Conservation (phyloP, 768 basidiomycete genomes). For the Naganishia friedmannii region DNA sequence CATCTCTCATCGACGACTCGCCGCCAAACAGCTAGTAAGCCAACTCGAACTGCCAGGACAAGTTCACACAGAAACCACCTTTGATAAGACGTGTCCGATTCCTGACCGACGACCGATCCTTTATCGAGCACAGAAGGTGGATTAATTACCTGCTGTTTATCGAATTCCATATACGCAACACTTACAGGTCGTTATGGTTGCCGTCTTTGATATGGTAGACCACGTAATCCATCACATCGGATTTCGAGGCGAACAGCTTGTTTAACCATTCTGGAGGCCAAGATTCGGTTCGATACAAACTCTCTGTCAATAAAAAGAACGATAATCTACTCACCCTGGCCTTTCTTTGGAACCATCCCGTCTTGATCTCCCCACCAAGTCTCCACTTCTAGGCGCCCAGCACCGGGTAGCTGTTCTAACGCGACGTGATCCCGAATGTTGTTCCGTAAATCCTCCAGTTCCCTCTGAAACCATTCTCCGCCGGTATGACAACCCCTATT, state of each 20-base stretch:
- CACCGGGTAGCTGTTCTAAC: slow-evolving; percentile 1
- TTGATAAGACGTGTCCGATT: slow-evolving; percentile 3
- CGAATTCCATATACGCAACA: neutral
- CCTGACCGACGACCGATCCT: slow-evolving; percentile 19
- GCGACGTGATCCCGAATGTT: neutral
- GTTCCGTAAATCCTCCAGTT: slow-evolving; percentile 32
- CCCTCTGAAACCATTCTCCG: slow-evolving; percentile 39
- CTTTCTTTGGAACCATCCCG: slow-evolving; percentile 42
- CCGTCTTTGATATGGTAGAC: slow-evolving; percentile 44
- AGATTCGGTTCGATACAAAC: neutral
- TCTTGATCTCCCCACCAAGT: slow-evolving; percentile 48
- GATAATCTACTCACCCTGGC: slow-evolving; percentile 37
- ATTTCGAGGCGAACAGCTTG: slow-evolving; percentile 28
- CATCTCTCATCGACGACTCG: no score
- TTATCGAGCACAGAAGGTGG: no score
- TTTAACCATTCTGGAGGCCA: slow-evolving; percentile 36
- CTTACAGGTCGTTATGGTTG: slow-evolving; percentile 45
- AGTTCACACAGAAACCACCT: neutral
- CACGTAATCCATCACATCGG: slow-evolving; percentile 30
- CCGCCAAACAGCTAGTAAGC: no score
- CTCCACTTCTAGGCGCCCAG: slow-evolving; percentile 31
- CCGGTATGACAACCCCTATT: slow-evolving; percentile 44
- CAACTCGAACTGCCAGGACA: neutral
- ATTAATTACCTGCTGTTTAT: slow-evolving; percentile 12
- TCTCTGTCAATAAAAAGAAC: neutral